Conservation (phyloP, 805 yeast species). For the Blastobotrys americana region DNA sequence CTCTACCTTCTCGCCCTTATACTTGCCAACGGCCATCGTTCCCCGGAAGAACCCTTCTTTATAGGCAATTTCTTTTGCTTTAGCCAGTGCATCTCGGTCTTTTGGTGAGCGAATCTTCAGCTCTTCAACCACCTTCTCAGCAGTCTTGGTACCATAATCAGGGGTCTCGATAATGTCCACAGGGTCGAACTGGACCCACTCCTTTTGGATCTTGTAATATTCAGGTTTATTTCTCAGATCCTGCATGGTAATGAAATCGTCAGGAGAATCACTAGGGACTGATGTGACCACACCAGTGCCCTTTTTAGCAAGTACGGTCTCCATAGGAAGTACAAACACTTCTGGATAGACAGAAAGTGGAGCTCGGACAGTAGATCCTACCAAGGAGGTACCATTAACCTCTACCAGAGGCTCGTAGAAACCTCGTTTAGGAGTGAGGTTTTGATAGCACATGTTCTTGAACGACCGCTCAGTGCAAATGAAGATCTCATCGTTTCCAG, state of each 20-base stretch:
- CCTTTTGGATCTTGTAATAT: slow-evolving; percentile 73
- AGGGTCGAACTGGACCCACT: slow-evolving; percentile 75
- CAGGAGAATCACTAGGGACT: slow-evolving; percentile 99
- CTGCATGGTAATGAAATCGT: slow-evolving; percentile 80
- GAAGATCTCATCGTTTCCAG: slow-evolving; percentile 63
- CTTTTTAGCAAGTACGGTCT: slow-evolving; percentile 85
- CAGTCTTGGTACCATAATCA: slow-evolving; percentile 82
- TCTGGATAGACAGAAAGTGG: slow-evolving; percentile 67
- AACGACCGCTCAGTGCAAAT: slow-evolving; percentile 92
- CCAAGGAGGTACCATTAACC: slow-evolving; percentile 63
- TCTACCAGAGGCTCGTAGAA: slow-evolving; percentile 50
- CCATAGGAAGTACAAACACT: slow-evolving; percentile 91
- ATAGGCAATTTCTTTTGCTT: slow-evolving; percentile 91
- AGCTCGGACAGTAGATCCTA: slow-evolving; percentile 83
- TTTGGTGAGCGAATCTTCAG: slow-evolving; percentile 92
- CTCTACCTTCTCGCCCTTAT: slow-evolving; percentile 85
- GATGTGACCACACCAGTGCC: slow-evolving; percentile 99
- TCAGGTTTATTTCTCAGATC: slow-evolving; percentile 88
- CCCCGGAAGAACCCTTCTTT: slow-evolving; percentile 96
- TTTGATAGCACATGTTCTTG: slow-evolving; percentile 95
- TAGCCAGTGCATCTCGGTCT: slow-evolving; percentile 76
- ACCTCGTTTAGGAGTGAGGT: slow-evolving; percentile 85
- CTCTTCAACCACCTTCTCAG: slow-evolving; percentile 75
- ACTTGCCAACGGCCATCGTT: slow-evolving; percentile 68
- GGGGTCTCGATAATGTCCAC: slow-evolving; percentile 72